A percentile compares a stretch with the other conserved stretches of the same genome.
Conservation (phyloP, 352 stramenopile genomes). For the Phytophthora nicotianae region DNA sequence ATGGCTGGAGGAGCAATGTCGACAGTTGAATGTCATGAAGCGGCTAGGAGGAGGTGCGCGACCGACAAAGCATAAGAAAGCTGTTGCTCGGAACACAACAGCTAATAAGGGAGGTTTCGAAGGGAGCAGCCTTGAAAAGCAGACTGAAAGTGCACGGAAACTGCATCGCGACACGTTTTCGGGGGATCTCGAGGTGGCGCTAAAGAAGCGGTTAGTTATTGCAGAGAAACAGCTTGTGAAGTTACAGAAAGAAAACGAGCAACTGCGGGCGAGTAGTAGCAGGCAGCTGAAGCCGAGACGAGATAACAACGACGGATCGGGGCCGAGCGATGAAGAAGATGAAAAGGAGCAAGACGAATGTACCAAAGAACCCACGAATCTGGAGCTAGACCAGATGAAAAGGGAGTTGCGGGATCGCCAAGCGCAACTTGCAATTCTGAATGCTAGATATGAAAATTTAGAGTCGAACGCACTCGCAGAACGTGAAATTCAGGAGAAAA, state of each 20-base stretch:
- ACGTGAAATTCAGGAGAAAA: constrained; percentile 91
- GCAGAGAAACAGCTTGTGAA: constrained; percentile 76
- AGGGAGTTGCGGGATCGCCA: constrained; percentile 81
- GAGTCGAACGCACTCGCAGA: constrained; percentile 83
- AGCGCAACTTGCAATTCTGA: constrained; percentile 84
- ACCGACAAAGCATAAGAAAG: constrained; percentile 12
- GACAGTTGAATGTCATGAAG: constrained; percentile 26
- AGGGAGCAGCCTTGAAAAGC: constrained; percentile 40
- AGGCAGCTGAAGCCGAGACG: constrained; percentile 12
- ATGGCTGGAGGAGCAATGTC: constrained; percentile 50
- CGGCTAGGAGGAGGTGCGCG: constrained; percentile 20
- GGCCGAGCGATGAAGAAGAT: constrained; percentile 38
- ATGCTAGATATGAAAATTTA: constrained; percentile 90
- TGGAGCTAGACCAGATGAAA: constrained; percentile 65
- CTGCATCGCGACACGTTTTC: constrained; percentile 58
- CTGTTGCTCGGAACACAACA: constrained; percentile 4
- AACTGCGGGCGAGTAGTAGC: constrained; percentile 36
- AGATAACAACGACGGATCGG: constrained; percentile 47
- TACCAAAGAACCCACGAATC: constrained; percentile 15
- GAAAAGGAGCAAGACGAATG: constrained; percentile 4
- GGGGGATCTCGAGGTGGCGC: constrained; percentile 62
- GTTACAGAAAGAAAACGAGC: constrained; percentile 73
- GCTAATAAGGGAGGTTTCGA: constrained; percentile 25
- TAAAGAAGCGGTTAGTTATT: constrained; percentile 74
- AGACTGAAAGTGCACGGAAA: constrained; percentile 53